Base-by-base conservation (phyloP, 768 basidiomycete species). In the Candolleomyces aberdarensis region DNA sequence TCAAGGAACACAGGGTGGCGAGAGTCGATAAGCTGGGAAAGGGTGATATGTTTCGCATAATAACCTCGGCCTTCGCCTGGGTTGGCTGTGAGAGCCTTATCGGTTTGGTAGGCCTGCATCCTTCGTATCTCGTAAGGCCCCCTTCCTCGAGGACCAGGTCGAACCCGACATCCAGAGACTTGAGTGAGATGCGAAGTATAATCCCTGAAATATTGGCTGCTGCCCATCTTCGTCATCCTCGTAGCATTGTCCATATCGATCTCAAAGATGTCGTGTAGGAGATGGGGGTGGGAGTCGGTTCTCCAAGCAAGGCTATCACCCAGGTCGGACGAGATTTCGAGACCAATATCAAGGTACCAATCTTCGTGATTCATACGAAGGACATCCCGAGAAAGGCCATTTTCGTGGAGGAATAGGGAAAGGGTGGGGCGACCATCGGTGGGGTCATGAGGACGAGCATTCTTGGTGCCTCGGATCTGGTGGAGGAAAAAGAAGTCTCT, bases 31-130 rank as follows among this genome's bases (percentile, higher is more conserved):
- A 69, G 62, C 1, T 70, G 65, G 0, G 48, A 22, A n/a, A 61
- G 59, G 0, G 64, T 66, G 3, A 73, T 47, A 29, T 56, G 64
- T 48, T 73, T 72, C 2, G 69, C 69, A 22, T 66, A 62, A 14
- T 54, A 29, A 7, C 55, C 31, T 0, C 63, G 54, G 2, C 71
- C 64, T 10, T 53, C 59, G 10, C 65, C 53, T 0, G 50, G 63
- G 11, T 60, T 61, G 36, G 71, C 71, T 0, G 66, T 73, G 15
- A 70, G 20, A 0, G 73, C 36, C 56, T 77, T 77, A 62, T 76
- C 75, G 0, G 74, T 77, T 0, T 61, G 58, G 55, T 77, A 77
- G 10, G 71, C 20, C 47, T 76, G 75, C 0, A 75, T n/a, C 41
- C 76, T 75, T 1, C 43, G 46, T 0, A 63, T 65, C 1, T 68